Conservation (phyloP, 257 asterid species). For the Primulina huaijiensis region DNA sequence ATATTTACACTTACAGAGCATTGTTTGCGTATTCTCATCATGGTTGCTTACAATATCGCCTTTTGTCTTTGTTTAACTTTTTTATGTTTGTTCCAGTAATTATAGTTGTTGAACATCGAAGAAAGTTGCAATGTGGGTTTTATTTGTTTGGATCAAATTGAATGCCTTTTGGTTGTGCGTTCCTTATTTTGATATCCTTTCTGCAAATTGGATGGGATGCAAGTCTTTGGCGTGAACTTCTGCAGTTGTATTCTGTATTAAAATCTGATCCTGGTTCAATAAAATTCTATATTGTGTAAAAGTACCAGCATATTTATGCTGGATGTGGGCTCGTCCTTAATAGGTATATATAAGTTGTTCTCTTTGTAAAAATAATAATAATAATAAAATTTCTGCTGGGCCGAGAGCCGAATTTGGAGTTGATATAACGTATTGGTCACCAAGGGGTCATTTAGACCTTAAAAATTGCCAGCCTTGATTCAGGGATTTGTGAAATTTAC, state of each 20-base stretch:
- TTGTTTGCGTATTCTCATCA: constrained; percentile 52
- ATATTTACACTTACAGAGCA: constrained; percentile 49
- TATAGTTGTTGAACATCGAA: not conserved
- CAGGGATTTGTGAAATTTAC: not conserved
- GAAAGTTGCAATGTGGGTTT: constrained; percentile 17
- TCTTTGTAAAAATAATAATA: no score
- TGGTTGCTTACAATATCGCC: constrained; percentile 36
- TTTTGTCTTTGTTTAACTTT: not conserved
- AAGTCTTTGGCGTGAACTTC: not conserved
- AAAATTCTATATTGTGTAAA: no score
- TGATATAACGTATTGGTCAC: not conserved
- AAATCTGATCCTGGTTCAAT: no score
- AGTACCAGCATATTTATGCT: no score
- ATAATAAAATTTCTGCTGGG: no score
- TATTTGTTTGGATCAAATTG: not conserved
- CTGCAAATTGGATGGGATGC: constrained; percentile 5
- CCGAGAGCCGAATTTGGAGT: constrained; percentile 12
- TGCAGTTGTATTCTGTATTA: not conserved
- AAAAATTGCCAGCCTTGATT: not conserved
- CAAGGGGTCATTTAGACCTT: not conserved
- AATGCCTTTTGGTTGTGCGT: not conserved
- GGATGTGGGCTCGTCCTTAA: no score
- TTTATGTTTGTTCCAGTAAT: not conserved
- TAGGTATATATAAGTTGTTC: no score
- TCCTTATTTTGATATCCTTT: constrained; percentile 1